Conservation (phyloP, 75 land plant species). For the Picea sitchensis region DNA sequence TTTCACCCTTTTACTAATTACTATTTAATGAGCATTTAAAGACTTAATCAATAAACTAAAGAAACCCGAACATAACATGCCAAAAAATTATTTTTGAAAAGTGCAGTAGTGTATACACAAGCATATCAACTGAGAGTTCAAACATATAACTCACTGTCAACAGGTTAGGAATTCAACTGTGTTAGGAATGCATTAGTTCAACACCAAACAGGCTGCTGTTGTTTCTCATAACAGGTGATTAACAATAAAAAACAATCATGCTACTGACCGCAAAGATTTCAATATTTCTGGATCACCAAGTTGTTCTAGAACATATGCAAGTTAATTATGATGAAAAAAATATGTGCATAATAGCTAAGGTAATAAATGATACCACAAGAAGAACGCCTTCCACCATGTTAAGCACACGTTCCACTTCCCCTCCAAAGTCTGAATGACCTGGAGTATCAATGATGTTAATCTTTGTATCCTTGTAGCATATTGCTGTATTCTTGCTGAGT, state of each 20-base stretch:
- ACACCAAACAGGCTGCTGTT: not conserved
- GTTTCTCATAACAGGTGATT: not conserved
- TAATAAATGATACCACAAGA: conserved; percentile 62
- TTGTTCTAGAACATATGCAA: not conserved
- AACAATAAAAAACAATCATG: not conserved
- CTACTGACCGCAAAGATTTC: not conserved
- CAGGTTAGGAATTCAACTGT: not conserved
- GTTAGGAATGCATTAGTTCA: not conserved
- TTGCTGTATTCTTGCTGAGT: conserved; percentile 97
- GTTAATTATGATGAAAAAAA: not conserved
- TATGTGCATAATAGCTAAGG: not conserved
- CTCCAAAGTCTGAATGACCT: conserved; percentile 99
- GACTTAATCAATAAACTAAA: not conserved
- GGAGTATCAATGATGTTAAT: conserved; percentile 98
- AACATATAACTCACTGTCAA: not conserved
- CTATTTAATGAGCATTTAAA: not conserved
- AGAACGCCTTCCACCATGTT: conserved; percentile 99
- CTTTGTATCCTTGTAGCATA: conserved; percentile 83
- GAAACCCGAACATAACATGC: conserved; percentile 4
- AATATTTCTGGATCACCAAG: not conserved
- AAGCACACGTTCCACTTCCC: conserved; percentile 97
- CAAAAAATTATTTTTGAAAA: not conserved
- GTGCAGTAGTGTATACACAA: not conserved
- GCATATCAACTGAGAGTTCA: not conserved
- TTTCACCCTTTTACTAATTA: not conserved